These are phyloP conservation scores for Arthrocladium fulminans DNA, from an alignment of 2,329 filamentous ascomycete genomes.

Conservation along the genomic window DNA sequence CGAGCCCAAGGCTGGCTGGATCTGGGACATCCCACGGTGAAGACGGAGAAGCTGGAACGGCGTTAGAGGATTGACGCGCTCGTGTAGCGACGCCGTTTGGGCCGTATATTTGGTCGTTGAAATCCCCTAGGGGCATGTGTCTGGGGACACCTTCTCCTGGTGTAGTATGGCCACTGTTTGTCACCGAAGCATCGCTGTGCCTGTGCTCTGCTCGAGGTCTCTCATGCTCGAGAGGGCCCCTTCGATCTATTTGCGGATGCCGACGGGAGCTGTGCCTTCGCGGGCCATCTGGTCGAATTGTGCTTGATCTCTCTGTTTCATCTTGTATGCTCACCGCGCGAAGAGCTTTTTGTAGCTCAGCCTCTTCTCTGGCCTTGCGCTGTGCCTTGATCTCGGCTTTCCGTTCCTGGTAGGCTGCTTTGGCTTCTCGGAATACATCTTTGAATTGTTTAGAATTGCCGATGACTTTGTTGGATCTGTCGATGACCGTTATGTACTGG, in stretches of 20 bases:
- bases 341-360: constrained; percentile 50
- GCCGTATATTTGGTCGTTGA: constrained; percentile 21
- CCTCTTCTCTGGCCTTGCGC: constrained; percentile 51
- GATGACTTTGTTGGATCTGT: constrained; percentile 83
- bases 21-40: constrained; percentile 12
- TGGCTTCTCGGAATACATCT: constrained; percentile 85
- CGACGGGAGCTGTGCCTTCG: constrained; percentile 7
- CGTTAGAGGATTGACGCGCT: constrained; percentile 13
- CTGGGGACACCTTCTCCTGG: not conserved
- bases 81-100: constrained; percentile 3
- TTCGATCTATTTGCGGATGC: not conserved
- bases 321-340: constrained; percentile 42
- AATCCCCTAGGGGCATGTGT: constrained; percentile 16
- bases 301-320: constrained; percentile 32
- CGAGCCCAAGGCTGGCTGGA: constrained; percentile 9
- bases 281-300: constrained; percentile 4
- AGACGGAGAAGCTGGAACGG: constrained; percentile 26
- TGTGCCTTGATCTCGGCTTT: constrained; percentile 72
- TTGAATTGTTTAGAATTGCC: constrained; percentile 85
- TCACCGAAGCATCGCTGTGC: not conserved
- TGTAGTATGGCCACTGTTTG: not conserved
- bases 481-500: constrained; percentile 81
- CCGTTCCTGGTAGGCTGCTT: constrained; percentile 75
- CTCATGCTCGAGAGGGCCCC: not conserved
- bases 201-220: not conserved